These are phyloP conservation scores for Nidularia pulvinata DNA, from an alignment of 768 basidiomycete species.

Conservation along the genomic window DNA sequence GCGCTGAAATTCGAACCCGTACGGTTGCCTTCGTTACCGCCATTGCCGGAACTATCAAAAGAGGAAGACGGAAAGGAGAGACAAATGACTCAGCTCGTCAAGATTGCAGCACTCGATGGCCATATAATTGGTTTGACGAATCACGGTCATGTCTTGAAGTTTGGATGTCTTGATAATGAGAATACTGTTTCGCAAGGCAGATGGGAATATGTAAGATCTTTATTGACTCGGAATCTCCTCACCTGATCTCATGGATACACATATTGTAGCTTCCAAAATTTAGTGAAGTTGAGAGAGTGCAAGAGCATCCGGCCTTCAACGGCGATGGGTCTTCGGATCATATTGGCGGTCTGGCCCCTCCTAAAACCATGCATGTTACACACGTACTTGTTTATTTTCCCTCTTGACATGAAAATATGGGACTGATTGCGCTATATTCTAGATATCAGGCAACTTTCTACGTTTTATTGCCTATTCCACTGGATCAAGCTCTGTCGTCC, in stretches of 20 bases:
- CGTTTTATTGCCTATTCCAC: slow-evolving; percentile 86
- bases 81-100: slow-evolving; percentile 52
- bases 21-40: slow-evolving; percentile 58
- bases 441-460: slow-evolving; percentile 85
- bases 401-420: too few species aligned
- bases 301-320: slow-evolving; percentile 41
- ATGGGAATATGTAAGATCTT: slow-evolving; percentile 72
- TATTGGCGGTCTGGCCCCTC: slow-evolving; percentile 25
- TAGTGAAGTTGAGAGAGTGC: slow-evolving; percentile 58
- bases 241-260: not conserved
- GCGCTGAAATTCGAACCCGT: slow-evolving; percentile 52
- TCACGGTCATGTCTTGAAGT: slow-evolving; percentile 74
- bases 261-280: slow-evolving; percentile 67
- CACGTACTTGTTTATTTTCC: slow-evolving; percentile 53
- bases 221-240: not conserved
- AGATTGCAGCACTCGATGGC: slow-evolving; percentile 79
- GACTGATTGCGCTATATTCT: too few species aligned
- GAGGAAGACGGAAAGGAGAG: slow-evolving; percentile 21
- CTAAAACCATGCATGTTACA: slow-evolving; percentile 61
- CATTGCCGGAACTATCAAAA: slow-evolving; percentile 48
- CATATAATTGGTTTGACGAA: slow-evolving; percentile 82
- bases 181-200: slow-evolving; percentile 28
- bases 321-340: slow-evolving; percentile 16
- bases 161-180: slow-evolving; percentile 44
- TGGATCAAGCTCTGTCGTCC: slow-evolving; percentile 66